Percentiles rank a stretch among this genome's conserved stretches.
Conservation (phyloP, 2,329 filamentous ascomycete genomes). For the Phaeoacremonium minimum region DNA sequence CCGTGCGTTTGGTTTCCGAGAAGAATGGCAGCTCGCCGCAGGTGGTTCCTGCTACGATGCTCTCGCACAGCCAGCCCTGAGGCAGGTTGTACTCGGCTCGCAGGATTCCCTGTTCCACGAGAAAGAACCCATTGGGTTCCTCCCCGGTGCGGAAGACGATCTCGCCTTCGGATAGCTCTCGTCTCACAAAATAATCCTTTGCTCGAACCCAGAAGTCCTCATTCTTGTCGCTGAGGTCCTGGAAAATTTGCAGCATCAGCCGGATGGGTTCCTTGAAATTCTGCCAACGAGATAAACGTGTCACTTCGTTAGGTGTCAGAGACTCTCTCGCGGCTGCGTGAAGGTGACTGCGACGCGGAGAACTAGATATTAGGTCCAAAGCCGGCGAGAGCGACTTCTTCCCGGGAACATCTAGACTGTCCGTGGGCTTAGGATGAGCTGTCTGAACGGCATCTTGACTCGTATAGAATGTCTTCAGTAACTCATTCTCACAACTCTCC, state of each 20-base stretch:
- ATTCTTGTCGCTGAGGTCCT: constrained; percentile 77
- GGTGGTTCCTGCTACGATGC: constrained; percentile 89
- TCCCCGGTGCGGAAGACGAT: constrained; percentile 78
- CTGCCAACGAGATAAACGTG: constrained; percentile 67
- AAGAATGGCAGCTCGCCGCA: constrained; percentile 97
- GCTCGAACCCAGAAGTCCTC: constrained; percentile 94
- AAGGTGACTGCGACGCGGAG: constrained; percentile 74
- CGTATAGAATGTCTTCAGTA: constrained; percentile 75
- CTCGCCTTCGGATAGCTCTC: constrained; percentile 63
- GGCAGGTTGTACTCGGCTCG: constrained; percentile 87
- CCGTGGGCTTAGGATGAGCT: constrained; percentile 31
- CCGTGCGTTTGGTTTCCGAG: constrained; percentile 80
- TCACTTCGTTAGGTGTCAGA: constrained; percentile 61
- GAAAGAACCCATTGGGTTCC: constrained; percentile 76
- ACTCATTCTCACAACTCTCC: constrained; percentile 91
- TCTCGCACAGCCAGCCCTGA: constrained; percentile 84
- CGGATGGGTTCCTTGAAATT: constrained; percentile 86
- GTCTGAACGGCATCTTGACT: constrained; percentile 58
- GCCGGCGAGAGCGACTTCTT: constrained; percentile 24
- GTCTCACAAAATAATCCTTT: constrained; percentile 68
- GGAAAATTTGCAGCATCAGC: constrained; percentile 92
- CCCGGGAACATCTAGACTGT: constrained; percentile 44
- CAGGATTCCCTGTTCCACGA: constrained; percentile 84
- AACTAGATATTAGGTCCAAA: constrained; percentile 57
- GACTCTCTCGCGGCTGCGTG: constrained; percentile 74